Conservation (phyloP, 192 early-diverging fungal genomes). For the Coemansia sp. region DNA sequence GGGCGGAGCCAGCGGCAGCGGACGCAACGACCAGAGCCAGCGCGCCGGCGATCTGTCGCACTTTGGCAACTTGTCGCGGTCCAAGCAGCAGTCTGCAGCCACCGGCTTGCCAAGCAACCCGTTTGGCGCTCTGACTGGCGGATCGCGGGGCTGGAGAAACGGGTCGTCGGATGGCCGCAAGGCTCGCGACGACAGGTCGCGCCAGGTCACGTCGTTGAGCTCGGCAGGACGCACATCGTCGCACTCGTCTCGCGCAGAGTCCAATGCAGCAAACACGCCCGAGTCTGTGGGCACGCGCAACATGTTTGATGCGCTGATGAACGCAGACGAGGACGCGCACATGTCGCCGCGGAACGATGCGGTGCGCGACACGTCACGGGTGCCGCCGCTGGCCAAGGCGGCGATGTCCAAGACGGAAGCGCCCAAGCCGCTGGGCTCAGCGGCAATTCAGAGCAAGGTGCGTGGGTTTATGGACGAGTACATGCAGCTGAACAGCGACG, state of each 20-base stretch:
- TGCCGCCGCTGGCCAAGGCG: conserved; percentile 10
- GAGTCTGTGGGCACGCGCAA: conserved; percentile 49
- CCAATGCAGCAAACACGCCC: conserved; percentile 45
- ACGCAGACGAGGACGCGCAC: conserved; percentile 36
- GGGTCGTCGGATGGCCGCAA: conserved; percentile 41
- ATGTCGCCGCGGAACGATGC: conserved; percentile 35
- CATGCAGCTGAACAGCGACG: conserved; percentile 55
- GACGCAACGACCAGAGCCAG: conserved; percentile 51
- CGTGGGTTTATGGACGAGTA: conserved; percentile 65
- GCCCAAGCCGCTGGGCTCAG: conserved; percentile 46
- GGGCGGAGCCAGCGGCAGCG: conserved; percentile 74
- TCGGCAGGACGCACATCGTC: conserved; percentile 47
- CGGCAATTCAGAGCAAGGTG: conserved; percentile 53
- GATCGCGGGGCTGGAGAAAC: conserved; percentile 49
- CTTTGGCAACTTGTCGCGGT: conserved; percentile 71
- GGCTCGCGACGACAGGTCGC: conserved; percentile 32
- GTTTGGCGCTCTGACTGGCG: conserved; percentile 48
- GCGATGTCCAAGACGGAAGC: conserved; percentile 13
- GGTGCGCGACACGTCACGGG: conserved; percentile 26
- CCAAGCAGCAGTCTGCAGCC: conserved; percentile 35
- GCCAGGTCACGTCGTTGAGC: conserved; percentile 15
- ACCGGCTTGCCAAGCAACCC: conserved; percentile 23
- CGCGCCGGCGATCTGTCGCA: conserved; percentile 68
- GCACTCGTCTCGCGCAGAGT: conserved; percentile 48
- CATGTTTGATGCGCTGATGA: conserved; percentile 47